Base-by-base conservation (phyloP, 495 filamentous ascomycete genomes). In the Lepidopterella palustris region DNA sequence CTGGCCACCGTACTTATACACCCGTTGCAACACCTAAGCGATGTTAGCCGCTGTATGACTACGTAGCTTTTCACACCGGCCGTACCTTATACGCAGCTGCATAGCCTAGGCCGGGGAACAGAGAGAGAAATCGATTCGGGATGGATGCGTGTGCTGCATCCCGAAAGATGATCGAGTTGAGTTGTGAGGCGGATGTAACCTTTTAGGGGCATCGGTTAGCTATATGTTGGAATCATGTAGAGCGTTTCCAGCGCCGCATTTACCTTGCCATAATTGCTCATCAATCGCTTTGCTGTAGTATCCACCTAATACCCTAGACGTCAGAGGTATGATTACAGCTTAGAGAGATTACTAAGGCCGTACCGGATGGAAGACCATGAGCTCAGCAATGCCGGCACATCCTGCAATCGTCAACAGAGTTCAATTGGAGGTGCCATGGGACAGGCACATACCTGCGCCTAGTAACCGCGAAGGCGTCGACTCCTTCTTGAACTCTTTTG, bases 1-100 rank as follows among this genome's bases (percentile, higher is more conserved):
- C 80, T 99, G 93, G 55, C 93, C 93, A 60, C 93, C 93, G 71
- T 96, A 99, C 76, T 99, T 99, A 80, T 99, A 99, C 70, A 99
- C 84, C 68, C 93, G 81, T 81, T 99, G 93, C 55, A 95, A 82
- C 58, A 93, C 78, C 86, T 88, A 51, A 35, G 13, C 57, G 53
- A 31, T n/a, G 35, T 49, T 42, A 53, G 48, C 8, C 27, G 13
- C 24, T 24, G 1, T 32, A 21, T 20, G n/a, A n/a, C 3, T 11
- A 13, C 13, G 35, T 42, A 42, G 13, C 10, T 10, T 2, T 2
- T 42, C 35, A 11, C 13, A 15, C 35, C 10, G 35, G 70, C 25
- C 75, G 45, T 63, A 93, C 88, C 83, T 99, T 99, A 78, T 99
- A 99, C 54, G 92, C 90, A 53, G 93, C 93, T 27, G 93, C 93